Evolutionary conservation across 2,329 filamentous ascomycete genomes (phyloP), one percentile per base, ranked within the genome.

Genomic region (Trichoderma sp.): DNA sequence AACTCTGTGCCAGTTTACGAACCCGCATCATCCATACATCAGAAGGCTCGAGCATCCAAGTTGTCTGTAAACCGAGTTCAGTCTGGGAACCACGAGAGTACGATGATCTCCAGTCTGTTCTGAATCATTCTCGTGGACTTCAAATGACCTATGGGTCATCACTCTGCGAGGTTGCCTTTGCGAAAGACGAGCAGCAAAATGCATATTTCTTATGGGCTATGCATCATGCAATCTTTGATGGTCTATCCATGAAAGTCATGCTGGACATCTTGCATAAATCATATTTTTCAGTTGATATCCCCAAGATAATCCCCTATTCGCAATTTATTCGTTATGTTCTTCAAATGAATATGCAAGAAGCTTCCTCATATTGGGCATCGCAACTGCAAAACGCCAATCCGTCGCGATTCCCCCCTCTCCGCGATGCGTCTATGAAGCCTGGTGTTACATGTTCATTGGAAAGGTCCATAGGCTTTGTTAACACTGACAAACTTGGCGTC

Each of bases 161-260:
- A 2, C 14, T 69, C 4, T 49, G 68, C 0, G 61, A 64, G 5
- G 59, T 40, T 59, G 55, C 62, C 0, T 47, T 69, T 4, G 40
- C 53, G 19, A 19, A 67, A 57, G 68, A 69, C 6, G 60, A 55
- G 16, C 31, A 63, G 6, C 6, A 40, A 4, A 47, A 55, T 1
- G 14, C 14, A 0, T 69, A 60, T 29, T 66, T 69, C 27, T 47
- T 60, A 6, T 69, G 52, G 68, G 43, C 55, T 0, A 60, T 69
- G 5, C 68, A 69, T 21, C 68, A 69, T 8, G 14, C 62, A 1
- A 27, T 67, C 3, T 69, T 69, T 35, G 68, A 69, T 27, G 68
- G 68, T 1, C 33, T 65, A 16, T 52, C 61, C n/a, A 49, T 40
- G 19, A 37, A 52, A 31, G 21, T 66, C 14, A 31, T 69, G 0